phyloP scores from a whole-genome alignment of 2,329 filamentous ascomycete genomes.

The Claviceps quebecensis region DNA sequence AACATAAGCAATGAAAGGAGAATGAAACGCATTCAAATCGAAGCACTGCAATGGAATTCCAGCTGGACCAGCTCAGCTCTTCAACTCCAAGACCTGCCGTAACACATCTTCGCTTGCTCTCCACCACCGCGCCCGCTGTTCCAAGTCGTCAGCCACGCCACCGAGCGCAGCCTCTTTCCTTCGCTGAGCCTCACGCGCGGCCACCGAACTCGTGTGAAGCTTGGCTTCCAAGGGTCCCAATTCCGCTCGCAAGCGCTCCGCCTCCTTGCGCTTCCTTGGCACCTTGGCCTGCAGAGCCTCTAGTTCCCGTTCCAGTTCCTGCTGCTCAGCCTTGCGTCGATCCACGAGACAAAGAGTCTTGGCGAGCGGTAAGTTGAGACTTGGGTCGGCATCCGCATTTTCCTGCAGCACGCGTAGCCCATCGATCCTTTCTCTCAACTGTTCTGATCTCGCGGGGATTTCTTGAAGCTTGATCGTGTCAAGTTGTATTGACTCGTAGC shows the following conservation, averaged over 20 bases:
- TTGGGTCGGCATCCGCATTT: constrained; percentile 21
- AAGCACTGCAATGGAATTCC: neutral
- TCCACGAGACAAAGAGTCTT: constrained; percentile 42
- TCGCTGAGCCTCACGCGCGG: constrained; percentile 56
- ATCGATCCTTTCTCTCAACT: constrained; percentile 34
- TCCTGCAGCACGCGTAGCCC: constrained; percentile 29
- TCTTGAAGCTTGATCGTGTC: constrained; percentile 35
- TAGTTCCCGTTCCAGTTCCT: constrained; percentile 47
- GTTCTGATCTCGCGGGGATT: constrained; percentile 34
- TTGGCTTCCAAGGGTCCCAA: constrained; percentile 54
- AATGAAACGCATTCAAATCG: neutral
- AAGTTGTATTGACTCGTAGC: constrained; percentile 35
- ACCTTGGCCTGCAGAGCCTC: constrained; percentile 47
- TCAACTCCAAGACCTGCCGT: constrained; percentile 47
- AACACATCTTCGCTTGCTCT: constrained; percentile 52
- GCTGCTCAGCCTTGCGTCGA: constrained; percentile 34
- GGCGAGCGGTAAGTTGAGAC: constrained; percentile 40
- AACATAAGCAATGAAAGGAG: neutral
- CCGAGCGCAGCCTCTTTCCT: constrained; percentile 53
- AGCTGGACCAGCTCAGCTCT: constrained; percentile 13
- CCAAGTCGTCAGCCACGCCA: constrained; percentile 57
- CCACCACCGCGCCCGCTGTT: constrained; percentile 64
- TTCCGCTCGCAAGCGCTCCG: constrained; percentile 54
- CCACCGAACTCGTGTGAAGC: constrained; percentile 47
- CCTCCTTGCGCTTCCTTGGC: constrained; percentile 51